phyloP scores from a whole-genome alignment of 257 asterid genomes.

The Primulina huaijiensis region DNA sequence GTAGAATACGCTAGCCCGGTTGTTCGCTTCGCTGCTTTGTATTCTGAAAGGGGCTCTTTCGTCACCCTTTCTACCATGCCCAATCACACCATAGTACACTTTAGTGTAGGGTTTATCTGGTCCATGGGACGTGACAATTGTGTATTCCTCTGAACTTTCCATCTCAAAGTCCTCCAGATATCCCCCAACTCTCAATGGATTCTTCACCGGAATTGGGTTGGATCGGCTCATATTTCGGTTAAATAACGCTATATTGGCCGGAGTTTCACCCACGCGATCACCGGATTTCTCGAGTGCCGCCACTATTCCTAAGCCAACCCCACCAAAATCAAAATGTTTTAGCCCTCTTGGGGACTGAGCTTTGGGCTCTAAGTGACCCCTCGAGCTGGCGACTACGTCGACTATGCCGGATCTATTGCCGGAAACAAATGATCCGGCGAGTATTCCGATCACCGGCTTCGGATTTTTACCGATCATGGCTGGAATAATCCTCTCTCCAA shows the following conservation, averaged over 20 bases:
- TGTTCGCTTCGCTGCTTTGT: constrained; percentile 8
- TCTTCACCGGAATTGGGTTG: constrained; percentile 62
- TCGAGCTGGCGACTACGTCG: constrained; percentile 37
- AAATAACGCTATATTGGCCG: constrained; percentile 31
- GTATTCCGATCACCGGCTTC: constrained; percentile 52
- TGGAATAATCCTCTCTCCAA: background rate
- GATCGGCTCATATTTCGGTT: constrained; percentile 51
- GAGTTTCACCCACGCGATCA: constrained; percentile 23
- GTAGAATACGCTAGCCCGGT: constrained; percentile 45
- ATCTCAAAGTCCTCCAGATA: constrained; percentile 28
- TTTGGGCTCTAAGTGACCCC: constrained; percentile 43
- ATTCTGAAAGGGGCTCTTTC: constrained; percentile 31
- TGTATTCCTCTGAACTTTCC: constrained; percentile 62
- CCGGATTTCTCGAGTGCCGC: constrained; percentile 71
- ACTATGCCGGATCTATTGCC: constrained; percentile 25
- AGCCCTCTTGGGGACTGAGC: constrained; percentile 53
- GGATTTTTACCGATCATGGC: constrained; percentile 63
- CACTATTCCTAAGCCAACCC: constrained; percentile 80
- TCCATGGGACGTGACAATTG: constrained; percentile 62
- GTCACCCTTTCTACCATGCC: constrained; percentile 13
- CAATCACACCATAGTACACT: constrained; percentile 28
- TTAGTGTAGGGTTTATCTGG: constrained; percentile 49
- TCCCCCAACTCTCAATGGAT: constrained; percentile 4
- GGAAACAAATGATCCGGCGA: constrained; percentile 41
- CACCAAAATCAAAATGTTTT: constrained; percentile 56